Conservation (phyloP, 2,329 filamentous ascomycete species). For the Aspergillus novofumigatus region DNA sequence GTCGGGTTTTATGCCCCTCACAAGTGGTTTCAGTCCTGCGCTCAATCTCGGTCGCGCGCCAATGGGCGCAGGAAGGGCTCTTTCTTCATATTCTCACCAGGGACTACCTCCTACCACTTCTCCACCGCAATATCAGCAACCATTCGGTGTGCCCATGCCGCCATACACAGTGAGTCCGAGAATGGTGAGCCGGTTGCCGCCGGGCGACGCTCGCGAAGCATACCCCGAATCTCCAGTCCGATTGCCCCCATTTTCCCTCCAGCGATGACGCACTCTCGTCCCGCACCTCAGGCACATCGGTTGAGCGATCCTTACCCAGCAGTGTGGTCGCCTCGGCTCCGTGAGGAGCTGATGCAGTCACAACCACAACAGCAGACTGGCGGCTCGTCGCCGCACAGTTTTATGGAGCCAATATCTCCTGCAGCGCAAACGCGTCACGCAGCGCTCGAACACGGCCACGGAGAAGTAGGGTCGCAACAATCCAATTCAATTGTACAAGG, state of each 20-base stretch:
- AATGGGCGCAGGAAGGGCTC: slow-evolving; percentile 21
- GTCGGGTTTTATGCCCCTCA: slow-evolving; percentile 22
- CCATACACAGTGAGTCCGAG: slow-evolving; percentile 25
- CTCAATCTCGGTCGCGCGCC: slow-evolving; percentile 18
- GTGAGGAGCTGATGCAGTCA: slow-evolving; percentile 22
- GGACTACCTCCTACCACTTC: slow-evolving; percentile 28
- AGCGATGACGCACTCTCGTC: slow-evolving; percentile 17
- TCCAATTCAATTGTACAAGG: slow-evolving; percentile 16
- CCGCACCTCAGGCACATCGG: slow-evolving; percentile 24
- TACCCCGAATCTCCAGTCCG: slow-evolving; percentile 32
- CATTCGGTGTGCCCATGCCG: slow-evolving; percentile 21
- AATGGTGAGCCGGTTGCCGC: slow-evolving; percentile 22
- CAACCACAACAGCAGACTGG: slow-evolving; percentile 1
- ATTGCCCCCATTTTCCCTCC: slow-evolving; percentile 37
- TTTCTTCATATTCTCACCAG: slow-evolving; percentile 25
- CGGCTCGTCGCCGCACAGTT: slow-evolving; percentile 15
- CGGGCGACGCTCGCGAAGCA: slow-evolving; percentile 23
- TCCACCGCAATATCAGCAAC: slow-evolving; percentile 30
- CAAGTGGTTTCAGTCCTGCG: slow-evolving; percentile 24
- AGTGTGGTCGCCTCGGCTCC: slow-evolving; percentile 20
- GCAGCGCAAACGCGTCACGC: slow-evolving; percentile 23
- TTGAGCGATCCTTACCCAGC: slow-evolving; percentile 32
- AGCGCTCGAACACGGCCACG: slow-evolving; percentile 17
- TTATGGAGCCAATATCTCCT: slow-evolving; percentile 25
- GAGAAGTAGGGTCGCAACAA: slow-evolving; percentile 21